phyloP scores from a whole-genome alignment of 495 filamentous ascomycete genomes.

The Trypethelium eluteriae region DNA sequence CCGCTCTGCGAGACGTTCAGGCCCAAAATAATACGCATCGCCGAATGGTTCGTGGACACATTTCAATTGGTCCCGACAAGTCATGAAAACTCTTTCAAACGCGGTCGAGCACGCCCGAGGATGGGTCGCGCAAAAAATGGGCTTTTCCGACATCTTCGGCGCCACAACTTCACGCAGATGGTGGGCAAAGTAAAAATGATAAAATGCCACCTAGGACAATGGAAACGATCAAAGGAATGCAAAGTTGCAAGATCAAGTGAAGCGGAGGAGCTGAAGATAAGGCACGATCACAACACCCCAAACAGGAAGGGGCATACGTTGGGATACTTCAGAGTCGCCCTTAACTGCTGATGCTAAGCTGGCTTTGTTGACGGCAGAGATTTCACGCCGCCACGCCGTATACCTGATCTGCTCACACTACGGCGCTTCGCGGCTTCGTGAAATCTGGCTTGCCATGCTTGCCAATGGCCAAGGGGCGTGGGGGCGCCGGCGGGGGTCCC shows the following conservation, averaged over 20 bases:
- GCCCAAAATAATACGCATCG: slow-evolving; percentile 91
- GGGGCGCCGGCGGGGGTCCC: too few relatives aligned
- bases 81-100: slow-evolving; percentile 98
- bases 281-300: not conserved
- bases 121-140: slow-evolving; percentile 89
- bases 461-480: not conserved
- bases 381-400: not conserved
- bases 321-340: not conserved
- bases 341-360: not conserved
- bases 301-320: not conserved
- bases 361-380: not conserved
- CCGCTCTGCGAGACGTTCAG: slow-evolving; percentile 69
- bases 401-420: not conserved
- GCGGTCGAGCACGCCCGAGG: slow-evolving; percentile 90
- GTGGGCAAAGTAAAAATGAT: not conserved
- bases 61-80: slow-evolving; percentile 63
- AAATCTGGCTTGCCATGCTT: not conserved
- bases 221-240: not conserved
- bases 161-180: not conserved
- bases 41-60: slow-evolving; percentile 95
- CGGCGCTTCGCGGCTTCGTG: not conserved
- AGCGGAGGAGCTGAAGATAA: not conserved
- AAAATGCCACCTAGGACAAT: not conserved
- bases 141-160: slow-evolving; percentile 59
- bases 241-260: not conserved